Percentiles rank a stretch among this genome's conserved stretches.
phyloP scores from a whole-genome alignment of 768 basidiomycete genomes.

The Agrocybe praecox region DNA sequence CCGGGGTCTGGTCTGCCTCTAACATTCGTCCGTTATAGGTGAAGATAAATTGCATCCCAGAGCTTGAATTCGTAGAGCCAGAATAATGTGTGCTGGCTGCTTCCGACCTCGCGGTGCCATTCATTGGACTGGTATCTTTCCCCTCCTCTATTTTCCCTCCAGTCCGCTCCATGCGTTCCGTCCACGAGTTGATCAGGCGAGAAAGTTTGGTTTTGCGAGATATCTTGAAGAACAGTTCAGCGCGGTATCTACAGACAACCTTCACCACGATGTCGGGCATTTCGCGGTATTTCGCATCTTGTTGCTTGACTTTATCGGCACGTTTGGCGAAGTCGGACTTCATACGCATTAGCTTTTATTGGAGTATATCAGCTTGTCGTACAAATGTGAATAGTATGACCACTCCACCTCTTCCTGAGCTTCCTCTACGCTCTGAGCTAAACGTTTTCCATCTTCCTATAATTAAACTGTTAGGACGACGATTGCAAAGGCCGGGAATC shows the following conservation, averaged over 20 bases:
- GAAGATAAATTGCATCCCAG: slow-evolving; percentile 80
- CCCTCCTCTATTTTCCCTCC: slow-evolving; percentile 43
- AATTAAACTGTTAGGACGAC: slow-evolving; percentile 16
- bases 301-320: slow-evolving; percentile 75
- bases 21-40: slow-evolving; percentile 79
- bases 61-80: slow-evolving; percentile 36
- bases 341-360: slow-evolving; percentile 69
- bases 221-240: slow-evolving; percentile 92
- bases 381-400: neutral
- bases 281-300: slow-evolving; percentile 81
- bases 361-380: slow-evolving; percentile 3
- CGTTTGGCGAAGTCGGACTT: slow-evolving; percentile 82
- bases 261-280: slow-evolving; percentile 91
- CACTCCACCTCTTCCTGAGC: slow-evolving; percentile 81
- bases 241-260: slow-evolving; percentile 86
- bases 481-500: neutral
- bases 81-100: slow-evolving; percentile 47
- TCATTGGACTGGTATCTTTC: slow-evolving; percentile 38
- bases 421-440: slow-evolving; percentile 81
- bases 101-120: slow-evolving; percentile 54
- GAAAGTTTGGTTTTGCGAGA: slow-evolving; percentile 88
- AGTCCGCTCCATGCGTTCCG: slow-evolving; percentile 79
- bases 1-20: slow-evolving; percentile 83
- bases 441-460: slow-evolving; percentile 86
- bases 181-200: slow-evolving; percentile 85